Evolutionary conservation across 768 basidiomycete genomes (phyloP), one percentile per base, ranked within the genome.

Genomic region (Crepidotus variabilis): DNA sequence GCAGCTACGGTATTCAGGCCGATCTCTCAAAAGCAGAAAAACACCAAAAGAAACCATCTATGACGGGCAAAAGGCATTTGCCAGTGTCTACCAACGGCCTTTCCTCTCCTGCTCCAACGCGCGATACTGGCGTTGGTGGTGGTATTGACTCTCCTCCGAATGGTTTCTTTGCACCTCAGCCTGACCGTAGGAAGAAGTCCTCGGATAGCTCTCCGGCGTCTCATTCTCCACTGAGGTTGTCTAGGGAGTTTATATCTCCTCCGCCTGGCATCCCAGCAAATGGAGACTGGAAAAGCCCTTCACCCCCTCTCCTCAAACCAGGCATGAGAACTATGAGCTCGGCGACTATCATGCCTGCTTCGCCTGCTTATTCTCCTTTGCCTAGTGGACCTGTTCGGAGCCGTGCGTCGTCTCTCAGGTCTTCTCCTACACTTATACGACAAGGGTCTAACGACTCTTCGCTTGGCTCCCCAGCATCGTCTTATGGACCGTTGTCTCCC

Each of bases 1-100:
- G 76, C 52, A 77, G 75, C 62, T 77, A 82, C 66, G 78, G 76
- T 46, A 77, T 89, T 56, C 90, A 92, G 76, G 85, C 82, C 50
- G 70, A 73, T 49, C 61, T 68, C 55, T 39, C 68, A 47, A 58
- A 58, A 49, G 52, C 52, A 55, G 48, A 57, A 9, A 57, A 36
- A 23, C 60, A 60, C 43, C 14, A 33, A 46, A 68, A 62, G 58
- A 62, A 58, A 43, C 50, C 53, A 2, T 62, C 63, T n/a, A 51
- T 57, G 43, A 53, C 58, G 34, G 59, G 49, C 36, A 68, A 58
- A 52, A 57, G 68, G 50, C 67, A 71, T 35, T 72, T 68, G 55
- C 50, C 55, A 33, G 70, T 56, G 67, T 14, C 68, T 71, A 13
- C 51, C 68, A n/a, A 63, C 58, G 21, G 62, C 5, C 39, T 3